Evolutionary conservation across 2,329 filamentous ascomycete genomes (phyloP).

Genomic region (Claviceps spartinae): DNA sequence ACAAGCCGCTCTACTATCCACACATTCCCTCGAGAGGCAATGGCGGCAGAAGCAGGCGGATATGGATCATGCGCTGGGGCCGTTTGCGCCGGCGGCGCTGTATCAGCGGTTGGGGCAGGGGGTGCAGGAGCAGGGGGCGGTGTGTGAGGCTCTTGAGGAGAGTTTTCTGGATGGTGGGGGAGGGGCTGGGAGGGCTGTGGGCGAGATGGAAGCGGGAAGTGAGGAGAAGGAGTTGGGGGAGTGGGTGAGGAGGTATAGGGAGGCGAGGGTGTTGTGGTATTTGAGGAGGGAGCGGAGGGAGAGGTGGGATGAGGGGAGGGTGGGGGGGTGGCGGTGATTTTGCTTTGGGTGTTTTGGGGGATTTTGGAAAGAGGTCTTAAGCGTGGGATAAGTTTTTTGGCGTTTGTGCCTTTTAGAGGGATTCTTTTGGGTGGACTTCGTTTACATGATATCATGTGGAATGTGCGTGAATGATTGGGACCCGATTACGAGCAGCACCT

Average conservation of each 20-base stretch:
- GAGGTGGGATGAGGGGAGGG: constrained; percentile 89
- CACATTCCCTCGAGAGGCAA: constrained; percentile 80
- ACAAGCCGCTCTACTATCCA: constrained; percentile 68
- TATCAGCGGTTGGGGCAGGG: constrained; percentile 69
- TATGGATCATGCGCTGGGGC: constrained; percentile 72
- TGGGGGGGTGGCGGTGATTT: constrained; percentile 81
- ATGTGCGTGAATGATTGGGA: no score
- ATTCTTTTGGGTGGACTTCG: no score
- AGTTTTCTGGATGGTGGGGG: constrained; percentile 63
- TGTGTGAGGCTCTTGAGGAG: constrained; percentile 77
- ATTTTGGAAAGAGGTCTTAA: not conserved
- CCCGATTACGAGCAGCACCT: no score
- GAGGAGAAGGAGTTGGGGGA: constrained; percentile 74
- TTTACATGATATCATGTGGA: no score
- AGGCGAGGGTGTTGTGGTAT: constrained; percentile 66
- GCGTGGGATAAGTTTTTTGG: not conserved
- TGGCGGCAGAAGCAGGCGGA: constrained; percentile 82
- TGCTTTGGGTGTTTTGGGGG: no score
- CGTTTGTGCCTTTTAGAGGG: no score
- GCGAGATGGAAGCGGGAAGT: constrained; percentile 24
- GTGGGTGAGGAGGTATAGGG: constrained; percentile 70
- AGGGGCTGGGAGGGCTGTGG: constrained; percentile 22
- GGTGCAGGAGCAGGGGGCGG: constrained; percentile 66
- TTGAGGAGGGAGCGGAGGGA: constrained; percentile 75
- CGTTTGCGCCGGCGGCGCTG: constrained; percentile 74